Percentiles rank a stretch among this genome's conserved stretches.
Conservation (phyloP, 2,329 filamentous ascomycete species). For the Helminthosporium solani region DNA sequence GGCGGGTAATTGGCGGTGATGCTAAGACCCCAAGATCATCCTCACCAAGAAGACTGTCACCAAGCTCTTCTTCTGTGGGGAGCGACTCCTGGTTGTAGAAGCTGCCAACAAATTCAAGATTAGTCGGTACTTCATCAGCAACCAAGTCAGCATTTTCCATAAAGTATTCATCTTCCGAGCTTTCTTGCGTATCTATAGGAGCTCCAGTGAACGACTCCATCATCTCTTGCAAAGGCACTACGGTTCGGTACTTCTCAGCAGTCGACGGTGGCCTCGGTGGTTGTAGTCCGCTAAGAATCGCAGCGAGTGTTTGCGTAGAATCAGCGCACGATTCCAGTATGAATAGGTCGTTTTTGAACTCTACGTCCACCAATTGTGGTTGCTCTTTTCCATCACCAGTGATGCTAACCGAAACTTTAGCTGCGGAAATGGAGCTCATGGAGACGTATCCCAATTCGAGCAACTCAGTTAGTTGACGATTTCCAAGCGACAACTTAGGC, state of each 20-base stretch:
- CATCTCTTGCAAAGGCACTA: conserved; percentile 83
- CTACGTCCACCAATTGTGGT: conserved; percentile 71
- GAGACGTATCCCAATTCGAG: conserved; percentile 75
- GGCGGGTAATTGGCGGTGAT: conserved; percentile 30
- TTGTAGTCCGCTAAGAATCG: conserved; percentile 73
- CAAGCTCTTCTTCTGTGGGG: conserved; percentile 45
- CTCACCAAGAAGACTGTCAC: conserved; percentile 45
- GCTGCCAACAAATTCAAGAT: conserved; percentile 54
- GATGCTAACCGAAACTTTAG: conserved; percentile 66
- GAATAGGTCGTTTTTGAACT: conserved; percentile 80
- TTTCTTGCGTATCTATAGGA: conserved; percentile 65
- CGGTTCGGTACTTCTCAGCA: conserved; percentile 80
- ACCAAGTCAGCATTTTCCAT: conserved; percentile 43
- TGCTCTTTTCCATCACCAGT: conserved; percentile 56
- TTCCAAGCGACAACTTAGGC: conserved; percentile 18
- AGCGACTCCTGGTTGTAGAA: conserved; percentile 52
- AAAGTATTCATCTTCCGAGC: conserved; percentile 53
- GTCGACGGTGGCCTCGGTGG: conserved; percentile 82
- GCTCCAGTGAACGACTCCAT: conserved; percentile 88
- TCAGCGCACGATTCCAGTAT: conserved; percentile 95
- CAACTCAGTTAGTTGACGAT: conserved; percentile 52
- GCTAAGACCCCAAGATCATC: conserved; percentile 41
- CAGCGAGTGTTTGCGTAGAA: conserved; percentile 88
- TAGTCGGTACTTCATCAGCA: conserved; percentile 44
- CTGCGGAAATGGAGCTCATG: conserved; percentile 83